These are phyloP conservation scores for Kazachstania psychrophila DNA, from an alignment of 805 yeast genomes.

Conservation along the genomic window DNA sequence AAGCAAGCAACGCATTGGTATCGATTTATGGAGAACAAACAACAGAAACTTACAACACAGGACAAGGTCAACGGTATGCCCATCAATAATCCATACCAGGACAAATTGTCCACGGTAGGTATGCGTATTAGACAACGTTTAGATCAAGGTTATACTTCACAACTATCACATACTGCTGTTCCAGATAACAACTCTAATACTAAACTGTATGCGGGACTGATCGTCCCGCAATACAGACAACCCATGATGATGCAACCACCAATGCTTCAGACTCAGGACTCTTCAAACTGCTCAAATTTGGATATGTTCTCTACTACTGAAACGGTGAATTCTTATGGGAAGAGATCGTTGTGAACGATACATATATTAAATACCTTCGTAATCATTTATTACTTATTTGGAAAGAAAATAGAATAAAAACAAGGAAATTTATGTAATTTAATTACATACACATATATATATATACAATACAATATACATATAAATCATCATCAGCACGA, in stretches of 20 bases:
- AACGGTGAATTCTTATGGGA: neutral
- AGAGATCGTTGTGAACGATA: neutral
- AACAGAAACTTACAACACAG: neutral
- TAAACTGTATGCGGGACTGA: conserved; percentile 19
- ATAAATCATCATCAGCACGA: neutral
- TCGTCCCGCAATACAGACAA: conserved; percentile 21
- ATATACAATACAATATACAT: neutral
- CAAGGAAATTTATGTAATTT: no score
- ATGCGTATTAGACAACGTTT: conserved; percentile 66
- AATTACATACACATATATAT: neutral
- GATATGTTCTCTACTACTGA: neutral
- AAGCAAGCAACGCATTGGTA: no score
- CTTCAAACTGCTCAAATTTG: conserved; percentile 5
- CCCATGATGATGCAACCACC: conserved; percentile 21
- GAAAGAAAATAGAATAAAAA: no score
- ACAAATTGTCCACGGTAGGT: conserved; percentile 46
- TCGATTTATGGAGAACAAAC: neutral
- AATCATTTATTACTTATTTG: no score
- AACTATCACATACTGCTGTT: no score
- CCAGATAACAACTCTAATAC: conserved; percentile 3
- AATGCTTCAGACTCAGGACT: conserved; percentile 26
- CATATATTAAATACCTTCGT: neutral
- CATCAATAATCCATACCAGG: conserved; percentile 20
- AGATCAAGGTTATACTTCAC: conserved; percentile 43
- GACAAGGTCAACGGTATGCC: conserved; percentile 17